Evolutionary conservation across 352 stramenopile genomes (phyloP), one percentile per base, ranked within the genome.

Genomic region (Globisporangium rhizosaccharum): DNA sequence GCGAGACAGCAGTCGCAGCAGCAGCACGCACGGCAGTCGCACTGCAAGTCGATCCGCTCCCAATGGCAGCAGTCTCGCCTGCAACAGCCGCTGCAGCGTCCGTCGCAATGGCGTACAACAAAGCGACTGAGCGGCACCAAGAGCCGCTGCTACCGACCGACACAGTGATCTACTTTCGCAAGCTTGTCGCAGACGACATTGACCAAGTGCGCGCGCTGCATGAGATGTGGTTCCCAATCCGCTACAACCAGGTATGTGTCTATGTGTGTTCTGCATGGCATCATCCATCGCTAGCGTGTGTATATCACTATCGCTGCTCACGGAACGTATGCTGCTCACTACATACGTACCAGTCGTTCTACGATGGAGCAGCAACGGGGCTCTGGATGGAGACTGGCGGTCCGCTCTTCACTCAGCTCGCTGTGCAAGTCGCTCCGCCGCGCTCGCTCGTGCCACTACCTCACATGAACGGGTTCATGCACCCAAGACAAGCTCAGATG

Each of bases 151-250:
- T 53, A 45, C 20, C 26, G 28, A 6, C 26, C 12, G 56, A 78
- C 14, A 73, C 70, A n/a, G 68, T 90, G 48, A 75, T 90, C 17
- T 76, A 75, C 56, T 85, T 94, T 62, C 81, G 85, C 41, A 71
- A 72, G 26, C 66, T 99, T 44, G 59, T 75, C 55, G 73, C 80
- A 2, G 63, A 58, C 11, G 96, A 99, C 67, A 90, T 97, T 28
- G 68, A 85, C 12, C 71, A 89, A 47, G 90, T 99, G 60, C 92
- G 96, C 70, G 65, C 66, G 44, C 75, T 99, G 48, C 96, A 99
- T 71, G 95, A 98, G 66, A 73, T 97, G 62, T 98, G 95, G 92
- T 99, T 99, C 67, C 96, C 96, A 3, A 97, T 99, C 45, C 75
- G 85, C 36, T 99, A 99, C 75, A 97, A 97, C 64, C 76, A 97